These are phyloP conservation scores for Exsudoporus floridanus DNA, from an alignment of 1,284 basidiomycete genomes.

Conservation along the genomic window DNA sequence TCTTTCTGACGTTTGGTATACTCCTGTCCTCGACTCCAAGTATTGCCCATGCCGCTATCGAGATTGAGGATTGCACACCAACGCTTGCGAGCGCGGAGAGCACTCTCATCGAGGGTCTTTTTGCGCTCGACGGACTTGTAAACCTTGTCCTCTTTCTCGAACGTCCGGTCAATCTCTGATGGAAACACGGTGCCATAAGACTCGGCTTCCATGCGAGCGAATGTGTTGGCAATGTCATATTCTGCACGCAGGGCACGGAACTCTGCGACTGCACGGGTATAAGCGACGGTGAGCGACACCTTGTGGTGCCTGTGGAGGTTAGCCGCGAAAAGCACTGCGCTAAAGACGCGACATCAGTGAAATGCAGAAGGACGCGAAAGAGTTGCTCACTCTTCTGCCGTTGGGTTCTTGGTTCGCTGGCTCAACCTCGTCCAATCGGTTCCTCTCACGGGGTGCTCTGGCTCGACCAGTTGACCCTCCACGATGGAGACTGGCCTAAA, in stretches of 20 bases:
- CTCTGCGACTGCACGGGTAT: conserved; percentile 76
- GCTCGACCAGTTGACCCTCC: conserved; percentile 62
- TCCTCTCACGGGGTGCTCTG: conserved; percentile 59
- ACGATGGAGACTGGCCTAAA: conserved; percentile 79
- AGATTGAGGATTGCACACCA: conserved; percentile 67
- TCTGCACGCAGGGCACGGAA: conserved; percentile 86
- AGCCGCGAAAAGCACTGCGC: conserved; percentile 78
- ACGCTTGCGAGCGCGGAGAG: conserved; percentile 64
- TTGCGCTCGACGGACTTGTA: conserved; percentile 59
- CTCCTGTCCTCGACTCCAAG: conserved; percentile 67
- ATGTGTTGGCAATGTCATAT: conserved; percentile 74
- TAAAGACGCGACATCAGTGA: conserved; percentile 36
- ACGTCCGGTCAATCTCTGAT: conserved; percentile 60
- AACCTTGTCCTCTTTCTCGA: conserved; percentile 60
- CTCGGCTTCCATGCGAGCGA: conserved; percentile 82
- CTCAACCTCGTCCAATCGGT: conserved; percentile 70
- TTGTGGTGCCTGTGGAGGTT: conserved; percentile 72
- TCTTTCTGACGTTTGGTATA: conserved; percentile 71
- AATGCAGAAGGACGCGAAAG: conserved; percentile 17
- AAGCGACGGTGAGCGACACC: conserved; percentile 77
- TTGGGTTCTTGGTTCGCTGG: conserved; percentile 82
- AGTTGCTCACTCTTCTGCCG: conserved; percentile 82
- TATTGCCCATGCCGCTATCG: conserved; percentile 42
- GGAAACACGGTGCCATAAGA: conserved; percentile 73
- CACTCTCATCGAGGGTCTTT: conserved; percentile 56